Evolutionary conservation across 2,329 filamentous ascomycete species (phyloP).

Genomic region (Pyrenophora tritici-repentis): DNA sequence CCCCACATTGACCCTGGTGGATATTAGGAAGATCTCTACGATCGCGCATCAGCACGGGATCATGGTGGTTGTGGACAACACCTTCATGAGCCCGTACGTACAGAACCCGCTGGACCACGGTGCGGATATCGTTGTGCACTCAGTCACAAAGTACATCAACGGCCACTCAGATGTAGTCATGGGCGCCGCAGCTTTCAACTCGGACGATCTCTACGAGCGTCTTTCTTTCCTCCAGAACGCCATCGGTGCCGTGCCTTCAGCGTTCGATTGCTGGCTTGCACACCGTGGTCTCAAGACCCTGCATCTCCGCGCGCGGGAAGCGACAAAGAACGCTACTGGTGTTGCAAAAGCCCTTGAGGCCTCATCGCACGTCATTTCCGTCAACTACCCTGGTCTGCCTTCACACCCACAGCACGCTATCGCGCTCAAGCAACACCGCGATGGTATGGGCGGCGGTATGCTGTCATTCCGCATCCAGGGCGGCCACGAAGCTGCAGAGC

Average conservation of each 20-base stretch:
- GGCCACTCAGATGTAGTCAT: conserved; percentile 96
- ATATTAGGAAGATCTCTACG: conserved; percentile 83
- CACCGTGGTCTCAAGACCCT: conserved; percentile 97
- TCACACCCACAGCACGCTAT: conserved; percentile 87
- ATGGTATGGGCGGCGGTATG: conserved; percentile 96
- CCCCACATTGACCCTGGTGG: conserved; percentile 88
- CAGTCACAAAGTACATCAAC: conserved; percentile 99
- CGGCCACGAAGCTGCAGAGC: conserved; percentile 81
- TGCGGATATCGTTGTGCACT: conserved; percentile 95
- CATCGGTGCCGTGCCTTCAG: conserved; percentile 89
- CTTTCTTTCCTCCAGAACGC: conserved; percentile 95
- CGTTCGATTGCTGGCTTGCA: conserved; percentile 97
- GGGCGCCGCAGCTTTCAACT: conserved; percentile 96
- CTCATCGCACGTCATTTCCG: conserved; percentile 80
- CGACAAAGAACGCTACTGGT: conserved; percentile 76
- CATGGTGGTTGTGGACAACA: conserved; percentile 98
- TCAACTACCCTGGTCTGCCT: conserved; percentile 92
- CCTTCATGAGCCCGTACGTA: conserved; percentile 93
- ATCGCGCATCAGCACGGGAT: conserved; percentile 87
- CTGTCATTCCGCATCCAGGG: conserved; percentile 92
- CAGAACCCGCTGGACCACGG: conserved; percentile 96
- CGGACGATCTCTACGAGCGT: conserved; percentile 73
- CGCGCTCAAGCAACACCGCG: conserved; percentile 86
- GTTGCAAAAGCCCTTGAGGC: conserved; percentile 78
- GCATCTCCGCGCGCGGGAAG: conserved; percentile 87